phyloP scores from a whole-genome alignment of 2,329 filamentous ascomycete species.

The Diaporthe caulivora region DNA sequence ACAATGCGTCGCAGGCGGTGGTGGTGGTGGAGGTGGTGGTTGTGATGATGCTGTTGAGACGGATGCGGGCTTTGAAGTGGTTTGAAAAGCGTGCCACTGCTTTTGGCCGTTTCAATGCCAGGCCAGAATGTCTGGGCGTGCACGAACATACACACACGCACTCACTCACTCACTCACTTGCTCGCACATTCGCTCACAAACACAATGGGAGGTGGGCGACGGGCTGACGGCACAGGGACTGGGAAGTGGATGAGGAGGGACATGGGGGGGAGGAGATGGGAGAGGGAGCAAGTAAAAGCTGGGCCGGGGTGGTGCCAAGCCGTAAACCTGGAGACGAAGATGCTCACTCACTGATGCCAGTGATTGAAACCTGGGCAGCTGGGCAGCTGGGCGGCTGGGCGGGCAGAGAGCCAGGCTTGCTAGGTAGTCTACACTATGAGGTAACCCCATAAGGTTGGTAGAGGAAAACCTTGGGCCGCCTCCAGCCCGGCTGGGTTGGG shows the following conservation, averaged over 20 bases:
- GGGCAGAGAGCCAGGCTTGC: too few relatives aligned
- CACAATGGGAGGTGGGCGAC: conserved; percentile 10
- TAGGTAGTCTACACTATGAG: too few relatives aligned
- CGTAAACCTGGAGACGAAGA: not conserved
- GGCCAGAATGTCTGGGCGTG: conserved; percentile 14
- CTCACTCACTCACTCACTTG: not conserved
- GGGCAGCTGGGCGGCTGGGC: conserved; percentile 1
- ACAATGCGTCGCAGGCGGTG: conserved; percentile 29
- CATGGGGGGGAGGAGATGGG: not conserved
- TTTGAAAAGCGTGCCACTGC: conserved; percentile 33
- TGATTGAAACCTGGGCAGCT: conserved; percentile 18
- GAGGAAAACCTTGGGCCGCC: conserved; percentile 26
- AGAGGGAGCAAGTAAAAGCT: not conserved
- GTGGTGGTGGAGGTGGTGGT: not conserved
- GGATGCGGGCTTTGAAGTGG: not conserved
- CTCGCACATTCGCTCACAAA: not conserved
- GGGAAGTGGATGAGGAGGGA: not conserved
- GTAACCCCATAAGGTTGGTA: conserved; percentile 21
- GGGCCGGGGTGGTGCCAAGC: conserved; percentile 7
- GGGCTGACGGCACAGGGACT: conserved; percentile 8
- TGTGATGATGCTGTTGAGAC: conserved; percentile 36
- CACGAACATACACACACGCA: not conserved
- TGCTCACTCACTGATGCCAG: conserved; percentile 11
- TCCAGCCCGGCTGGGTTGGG: conserved; percentile 21
- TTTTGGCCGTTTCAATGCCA: conserved; percentile 32